Evolutionary conservation across 768 basidiomycete genomes (phyloP), one percentile per base, ranked within the genome.

Genomic region (Lactifluus volemus): DNA sequence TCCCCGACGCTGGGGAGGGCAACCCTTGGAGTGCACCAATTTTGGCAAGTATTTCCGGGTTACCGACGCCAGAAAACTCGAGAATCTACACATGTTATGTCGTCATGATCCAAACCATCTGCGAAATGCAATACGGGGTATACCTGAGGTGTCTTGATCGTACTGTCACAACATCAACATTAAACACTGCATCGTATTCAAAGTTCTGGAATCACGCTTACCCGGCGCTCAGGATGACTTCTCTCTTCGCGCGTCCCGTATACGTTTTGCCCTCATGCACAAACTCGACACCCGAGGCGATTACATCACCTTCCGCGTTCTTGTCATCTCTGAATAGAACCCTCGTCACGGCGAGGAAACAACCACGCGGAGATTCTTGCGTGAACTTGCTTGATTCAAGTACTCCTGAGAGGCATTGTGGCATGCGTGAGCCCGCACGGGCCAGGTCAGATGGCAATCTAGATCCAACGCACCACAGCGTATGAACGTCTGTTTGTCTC

Each of bases 51-150:
- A 80, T 62, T 2, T 70, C 71, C 14, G 67, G 66, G 36, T 76
- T 71, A 17, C 84, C 84, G 56, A 85, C 79, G 25, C 84, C 84
- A 5, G 81, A 83, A 2, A 84, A 70, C 65, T 84, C 80, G 2
- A 84, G 76, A 9, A 86, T 71, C 65, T 82, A 78, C 5, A 80
- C 25, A 36, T 6, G 8, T 38, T 34, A 39, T 9, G 17, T n/a
- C 19, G 12, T 49, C 38, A 38, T 49, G n/a, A 59, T 44, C 0
- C 42, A 32, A 5, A 39, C 11, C 32, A 41, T 19, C 25, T 9
- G 5, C 14, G 14, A 6, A 29, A 17, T 32, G 21, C 15, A 11
- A 45, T 17, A 2, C 45, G 10, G 19, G 5, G 4, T 15, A 30
- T 52, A 63, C 61, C 51, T 58, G 57, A 30, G 61, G 75, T 0